These are phyloP conservation scores for Alnus rubra DNA, from an alignment of 306 rosid genomes.

Conservation along the genomic window DNA sequence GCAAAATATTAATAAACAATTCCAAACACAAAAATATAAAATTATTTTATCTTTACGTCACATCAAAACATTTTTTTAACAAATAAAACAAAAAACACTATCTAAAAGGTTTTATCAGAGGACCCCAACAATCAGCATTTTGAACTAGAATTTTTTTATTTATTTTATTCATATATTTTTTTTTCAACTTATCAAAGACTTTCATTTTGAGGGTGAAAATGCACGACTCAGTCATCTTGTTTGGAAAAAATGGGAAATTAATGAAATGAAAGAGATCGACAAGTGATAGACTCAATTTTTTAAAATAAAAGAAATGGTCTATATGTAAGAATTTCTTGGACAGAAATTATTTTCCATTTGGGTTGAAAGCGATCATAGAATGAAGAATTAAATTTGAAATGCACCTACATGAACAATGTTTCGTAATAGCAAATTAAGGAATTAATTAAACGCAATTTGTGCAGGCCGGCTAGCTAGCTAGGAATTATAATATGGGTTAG, in stretches of 20 bases:
- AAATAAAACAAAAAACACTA: too few relatives aligned
- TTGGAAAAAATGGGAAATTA: not conserved
- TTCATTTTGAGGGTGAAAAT: not conserved
- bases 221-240: not conserved
- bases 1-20: too few relatives aligned
- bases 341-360: not conserved
- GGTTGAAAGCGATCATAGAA: not conserved
- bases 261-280: not conserved
- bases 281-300: not conserved
- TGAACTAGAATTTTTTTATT: not conserved
- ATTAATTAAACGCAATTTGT: not conserved
- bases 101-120: too few relatives aligned
- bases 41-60: too few relatives aligned
- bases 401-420: not conserved
- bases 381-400: not conserved
- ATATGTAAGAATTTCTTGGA: not conserved
- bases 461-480: not conserved
- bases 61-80: too few relatives aligned
- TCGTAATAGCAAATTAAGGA: not conserved
- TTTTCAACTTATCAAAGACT: not conserved
- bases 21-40: too few relatives aligned
- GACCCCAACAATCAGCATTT: not conserved
- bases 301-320: not conserved
- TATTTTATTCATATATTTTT: too few relatives aligned
- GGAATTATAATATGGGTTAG: not conserved